These are phyloP conservation scores for Neophaeococcomyces mojaviensis DNA, from an alignment of 2,329 filamentous ascomycete genomes.

Conservation along the genomic window DNA sequence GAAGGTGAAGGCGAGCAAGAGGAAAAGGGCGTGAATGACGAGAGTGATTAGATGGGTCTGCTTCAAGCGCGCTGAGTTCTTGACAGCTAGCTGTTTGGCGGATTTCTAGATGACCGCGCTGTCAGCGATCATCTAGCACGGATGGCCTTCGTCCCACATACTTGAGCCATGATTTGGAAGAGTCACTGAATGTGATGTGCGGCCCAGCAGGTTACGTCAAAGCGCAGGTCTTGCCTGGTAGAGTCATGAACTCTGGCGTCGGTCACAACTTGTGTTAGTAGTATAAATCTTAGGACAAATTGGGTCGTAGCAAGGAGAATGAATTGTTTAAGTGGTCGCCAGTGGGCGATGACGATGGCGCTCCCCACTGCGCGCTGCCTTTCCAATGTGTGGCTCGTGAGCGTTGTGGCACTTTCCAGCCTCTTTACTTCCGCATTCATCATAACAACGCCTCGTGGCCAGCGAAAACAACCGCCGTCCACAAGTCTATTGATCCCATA, in stretches of 20 bases:
- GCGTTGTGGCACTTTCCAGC: constrained; percentile 1
- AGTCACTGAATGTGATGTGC: neutral
- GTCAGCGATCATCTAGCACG: constrained; percentile 4
- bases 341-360: too few species aligned
- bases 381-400: too few species aligned
- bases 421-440: constrained; percentile 8
- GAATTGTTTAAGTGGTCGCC: too few species aligned
- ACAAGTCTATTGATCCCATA: neutral
- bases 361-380: too few species aligned
- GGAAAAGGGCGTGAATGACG: constrained; percentile 64
- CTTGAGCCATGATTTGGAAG: constrained; percentile 22
- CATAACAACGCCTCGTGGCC: constrained; percentile 4
- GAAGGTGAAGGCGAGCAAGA: constrained; percentile 60
- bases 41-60: constrained; percentile 74
- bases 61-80: constrained; percentile 69
- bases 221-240: neutral
- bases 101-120: constrained; percentile 35
- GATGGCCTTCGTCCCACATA: constrained; percentile 7
- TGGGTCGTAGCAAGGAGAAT: too few species aligned
- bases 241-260: too few species aligned
- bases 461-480: neutral
- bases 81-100: constrained; percentile 59
- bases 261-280: too few species aligned
- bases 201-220: neutral
- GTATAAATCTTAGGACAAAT: too few species aligned